Conservation (phyloP, 371 early-diverging fungal genomes). For the Conidiobolus incongruus region DNA sequence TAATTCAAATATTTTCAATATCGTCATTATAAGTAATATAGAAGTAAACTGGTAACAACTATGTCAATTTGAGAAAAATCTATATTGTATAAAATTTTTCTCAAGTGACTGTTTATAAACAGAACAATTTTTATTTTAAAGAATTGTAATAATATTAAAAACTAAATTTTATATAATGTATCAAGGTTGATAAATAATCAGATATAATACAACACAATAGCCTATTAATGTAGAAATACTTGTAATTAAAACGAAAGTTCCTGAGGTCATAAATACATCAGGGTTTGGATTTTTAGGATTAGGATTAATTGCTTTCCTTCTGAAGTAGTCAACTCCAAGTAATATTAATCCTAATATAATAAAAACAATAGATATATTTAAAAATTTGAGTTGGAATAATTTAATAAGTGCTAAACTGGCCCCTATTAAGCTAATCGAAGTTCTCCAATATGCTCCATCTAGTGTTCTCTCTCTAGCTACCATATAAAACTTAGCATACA, state of each 20-base stretch:
- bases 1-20: no score
- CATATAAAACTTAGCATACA: no score
- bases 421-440: neutral
- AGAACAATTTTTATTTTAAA: no score
- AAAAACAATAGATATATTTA: neutral
- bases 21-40: no score
- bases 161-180: no score
- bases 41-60: no score
- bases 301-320: neutral
- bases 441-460: conserved; percentile 2
- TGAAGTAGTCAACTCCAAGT: neutral
- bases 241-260: neutral
- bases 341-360: neutral
- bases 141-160: no score
- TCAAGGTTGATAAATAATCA: no score
- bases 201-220: neutral
- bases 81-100: no score
- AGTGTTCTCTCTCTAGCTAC: conserved; percentile 1
- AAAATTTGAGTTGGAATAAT: neutral
- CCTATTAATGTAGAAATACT: neutral
- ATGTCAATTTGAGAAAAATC: no score
- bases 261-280: neutral
- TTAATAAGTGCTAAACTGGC: neutral
- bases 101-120: no score
- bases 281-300: neutral